Evolutionary conservation across 2,329 filamentous ascomycete species (phyloP).

Genomic region (Colletotrichum orbiculare): DNA sequence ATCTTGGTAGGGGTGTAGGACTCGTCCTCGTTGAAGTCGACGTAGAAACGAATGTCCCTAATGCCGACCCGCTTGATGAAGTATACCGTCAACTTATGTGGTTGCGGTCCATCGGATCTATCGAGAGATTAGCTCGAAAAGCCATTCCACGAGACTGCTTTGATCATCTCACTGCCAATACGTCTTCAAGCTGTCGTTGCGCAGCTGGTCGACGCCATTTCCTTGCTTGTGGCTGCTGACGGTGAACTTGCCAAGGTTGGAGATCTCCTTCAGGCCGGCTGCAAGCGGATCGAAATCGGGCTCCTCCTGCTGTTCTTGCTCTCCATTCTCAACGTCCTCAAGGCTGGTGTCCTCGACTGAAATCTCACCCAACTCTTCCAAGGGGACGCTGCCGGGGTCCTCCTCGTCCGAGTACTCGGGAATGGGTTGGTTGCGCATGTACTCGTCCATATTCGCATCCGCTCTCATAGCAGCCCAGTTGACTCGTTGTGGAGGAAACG

Average conservation of each 20-base stretch:
- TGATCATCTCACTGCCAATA: slow-evolving; percentile 78
- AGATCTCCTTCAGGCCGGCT: slow-evolving; percentile 81
- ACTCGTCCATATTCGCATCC: slow-evolving; percentile 32
- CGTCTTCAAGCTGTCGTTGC: slow-evolving; percentile 76
- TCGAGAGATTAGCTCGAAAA: slow-evolving; percentile 3
- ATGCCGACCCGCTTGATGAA: slow-evolving; percentile 87
- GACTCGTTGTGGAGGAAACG: slow-evolving; percentile 33
- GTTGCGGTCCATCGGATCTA: slow-evolving; percentile 85
- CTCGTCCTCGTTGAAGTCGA: slow-evolving; percentile 94
- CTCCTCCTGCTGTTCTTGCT: slow-evolving; percentile 43
- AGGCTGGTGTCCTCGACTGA: slow-evolving; percentile 44
- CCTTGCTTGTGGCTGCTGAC: slow-evolving; percentile 86
- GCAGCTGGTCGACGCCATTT: slow-evolving; percentile 80
- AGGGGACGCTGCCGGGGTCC: slow-evolving; percentile 18
- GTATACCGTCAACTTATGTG: slow-evolving; percentile 84
- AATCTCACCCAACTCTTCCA: slow-evolving; percentile 34
- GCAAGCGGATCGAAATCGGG: slow-evolving; percentile 64
- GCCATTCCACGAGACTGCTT: slow-evolving; percentile 1
- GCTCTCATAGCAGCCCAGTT: slow-evolving; percentile 36
- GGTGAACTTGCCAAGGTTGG: slow-evolving; percentile 84
- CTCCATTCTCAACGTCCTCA: slow-evolving; percentile 44
- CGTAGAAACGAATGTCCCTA: slow-evolving; percentile 80
- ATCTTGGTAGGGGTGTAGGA: slow-evolving; percentile 97
- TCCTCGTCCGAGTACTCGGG: slow-evolving; percentile 36
- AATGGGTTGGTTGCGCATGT: slow-evolving; percentile 28